Percentiles rank a stretch among this genome's conserved stretches.
phyloP scores from a whole-genome alignment of 768 basidiomycete genomes.

The Rhizopogon salebrosus region DNA sequence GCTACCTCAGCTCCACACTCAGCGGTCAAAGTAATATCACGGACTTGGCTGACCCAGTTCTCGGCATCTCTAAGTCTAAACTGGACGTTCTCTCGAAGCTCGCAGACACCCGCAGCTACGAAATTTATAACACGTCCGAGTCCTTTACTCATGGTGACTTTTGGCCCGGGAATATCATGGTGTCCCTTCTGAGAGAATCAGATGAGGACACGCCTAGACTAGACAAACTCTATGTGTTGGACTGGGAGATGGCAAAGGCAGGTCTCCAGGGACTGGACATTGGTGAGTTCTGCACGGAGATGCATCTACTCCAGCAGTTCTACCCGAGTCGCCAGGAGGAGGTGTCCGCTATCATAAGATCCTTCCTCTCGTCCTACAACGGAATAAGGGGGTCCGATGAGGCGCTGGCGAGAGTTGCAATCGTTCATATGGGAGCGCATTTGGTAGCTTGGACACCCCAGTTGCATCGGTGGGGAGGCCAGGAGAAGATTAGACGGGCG shows the following conservation, averaged over 20 bases:
- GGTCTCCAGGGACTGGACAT: constrained; percentile 56
- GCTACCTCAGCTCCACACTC: constrained; percentile 36
- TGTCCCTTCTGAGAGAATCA: constrained; percentile 29
- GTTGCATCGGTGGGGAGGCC: constrained; percentile 44
- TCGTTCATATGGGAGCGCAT: constrained; percentile 53
- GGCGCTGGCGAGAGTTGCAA: constrained; percentile 29
- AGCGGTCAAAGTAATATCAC: constrained; percentile 25
- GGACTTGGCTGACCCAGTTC: constrained; percentile 35
- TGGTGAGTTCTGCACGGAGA: constrained; percentile 61
- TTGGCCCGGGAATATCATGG: constrained; percentile 66
- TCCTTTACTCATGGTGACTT: constrained; percentile 51
- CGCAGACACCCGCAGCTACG: constrained; percentile 22
- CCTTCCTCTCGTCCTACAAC: constrained; percentile 45
- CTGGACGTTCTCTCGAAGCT: constrained; percentile 30
- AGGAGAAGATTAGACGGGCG: constrained; percentile 41
- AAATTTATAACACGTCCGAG: constrained; percentile 28
- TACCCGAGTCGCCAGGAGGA: constrained; percentile 33
- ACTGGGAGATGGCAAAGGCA: constrained; percentile 61
- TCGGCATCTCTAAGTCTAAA: constrained; percentile 33
- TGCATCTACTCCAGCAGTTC: constrained; percentile 46
- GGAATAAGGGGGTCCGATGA: constrained; percentile 17
- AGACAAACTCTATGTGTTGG: constrained; percentile 44
- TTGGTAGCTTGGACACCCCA: constrained; percentile 47
- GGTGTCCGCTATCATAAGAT: constrained; percentile 30
- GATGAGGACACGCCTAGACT: constrained; percentile 24